Conservation (phyloP, 352 stramenopile species). For the Pseudoperonospora humuli region DNA sequence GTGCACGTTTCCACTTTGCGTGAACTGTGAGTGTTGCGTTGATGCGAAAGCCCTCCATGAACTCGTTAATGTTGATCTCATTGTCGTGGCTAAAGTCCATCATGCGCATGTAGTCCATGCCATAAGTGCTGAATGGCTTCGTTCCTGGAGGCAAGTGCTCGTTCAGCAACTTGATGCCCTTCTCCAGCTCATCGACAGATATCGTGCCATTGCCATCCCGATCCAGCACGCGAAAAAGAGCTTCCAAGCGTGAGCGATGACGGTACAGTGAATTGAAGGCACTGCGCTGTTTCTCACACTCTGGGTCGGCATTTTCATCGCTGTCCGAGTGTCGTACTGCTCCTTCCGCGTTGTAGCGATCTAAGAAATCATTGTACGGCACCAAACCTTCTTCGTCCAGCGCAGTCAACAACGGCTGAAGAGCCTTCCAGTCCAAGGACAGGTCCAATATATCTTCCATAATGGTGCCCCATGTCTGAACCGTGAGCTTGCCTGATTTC, state of each 20-base stretch:
- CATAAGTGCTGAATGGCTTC: constrained; percentile 63
- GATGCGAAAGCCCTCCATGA: constrained; percentile 85
- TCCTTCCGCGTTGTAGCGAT: constrained; percentile 66
- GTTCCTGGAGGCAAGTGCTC: constrained; percentile 57
- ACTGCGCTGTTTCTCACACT: constrained; percentile 44
- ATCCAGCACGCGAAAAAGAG: constrained; percentile 77
- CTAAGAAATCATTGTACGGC: constrained; percentile 66
- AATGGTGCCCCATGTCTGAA: constrained; percentile 48
- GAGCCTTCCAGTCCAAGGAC: constrained; percentile 66
- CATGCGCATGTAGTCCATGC: constrained; percentile 77
- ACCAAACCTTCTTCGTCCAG: constrained; percentile 60
- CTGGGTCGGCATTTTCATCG: constrained; percentile 26
- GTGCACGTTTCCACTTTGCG: constrained; percentile 80
- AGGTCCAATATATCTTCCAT: constrained; percentile 79
- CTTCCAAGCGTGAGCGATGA: constrained; percentile 70
- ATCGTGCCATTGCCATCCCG: constrained; percentile 78
- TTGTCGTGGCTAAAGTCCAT: constrained; percentile 83
- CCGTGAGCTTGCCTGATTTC: constrained; percentile 33
- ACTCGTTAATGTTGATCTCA: constrained; percentile 88
- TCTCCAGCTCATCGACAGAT: constrained; percentile 74
- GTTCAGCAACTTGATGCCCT: constrained; percentile 74
- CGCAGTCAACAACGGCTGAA: constrained; percentile 70
- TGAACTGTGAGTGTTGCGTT: constrained; percentile 81
- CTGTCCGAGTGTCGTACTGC: constrained; percentile 16
- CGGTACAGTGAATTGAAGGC: constrained; percentile 81